Percentiles rank a stretch among this genome's conserved stretches.
phyloP scores from a whole-genome alignment of 2,329 filamentous ascomycete species.

The Pseudocercospora fijiensis region DNA sequence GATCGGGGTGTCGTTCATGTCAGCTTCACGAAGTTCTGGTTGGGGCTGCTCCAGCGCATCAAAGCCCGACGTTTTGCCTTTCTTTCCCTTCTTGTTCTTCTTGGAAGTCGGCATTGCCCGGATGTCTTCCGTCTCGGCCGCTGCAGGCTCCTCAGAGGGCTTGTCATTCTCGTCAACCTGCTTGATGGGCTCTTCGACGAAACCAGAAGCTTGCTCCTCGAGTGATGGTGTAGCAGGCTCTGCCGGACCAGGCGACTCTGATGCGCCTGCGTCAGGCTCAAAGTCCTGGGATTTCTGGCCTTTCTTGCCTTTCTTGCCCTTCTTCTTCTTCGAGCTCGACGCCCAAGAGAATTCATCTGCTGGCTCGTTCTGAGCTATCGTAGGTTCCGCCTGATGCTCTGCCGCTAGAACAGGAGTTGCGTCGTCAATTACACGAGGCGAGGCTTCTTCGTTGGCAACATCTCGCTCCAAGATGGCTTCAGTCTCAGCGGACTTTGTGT shows the following conservation, averaged over 20 bases:
- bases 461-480: background rate
- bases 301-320: conserved; percentile 32
- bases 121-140: conserved; percentile 7
- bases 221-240: background rate
- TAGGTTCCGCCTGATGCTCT: background rate
- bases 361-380: background rate
- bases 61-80: conserved; percentile 40
- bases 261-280: background rate
- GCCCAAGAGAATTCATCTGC: conserved; percentile 13
- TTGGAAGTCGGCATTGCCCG: conserved; percentile 2
- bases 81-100: conserved; percentile 42
- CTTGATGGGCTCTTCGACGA: background rate
- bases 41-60: conserved; percentile 28
- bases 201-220: background rate
- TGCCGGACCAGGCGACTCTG: background rate
- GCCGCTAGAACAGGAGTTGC: background rate
- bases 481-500: background rate
- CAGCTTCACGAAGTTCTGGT: background rate
- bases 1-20: background rate
- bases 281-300: conserved; percentile 10
- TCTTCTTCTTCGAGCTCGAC: conserved; percentile 23
- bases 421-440: background rate
- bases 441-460: background rate
- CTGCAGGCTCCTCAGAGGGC: background rate
- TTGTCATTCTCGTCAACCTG: background rate